These are phyloP conservation scores for Dalechampia spathulata DNA, from an alignment of 441 rosid genomes.

Conservation along the genomic window DNA sequence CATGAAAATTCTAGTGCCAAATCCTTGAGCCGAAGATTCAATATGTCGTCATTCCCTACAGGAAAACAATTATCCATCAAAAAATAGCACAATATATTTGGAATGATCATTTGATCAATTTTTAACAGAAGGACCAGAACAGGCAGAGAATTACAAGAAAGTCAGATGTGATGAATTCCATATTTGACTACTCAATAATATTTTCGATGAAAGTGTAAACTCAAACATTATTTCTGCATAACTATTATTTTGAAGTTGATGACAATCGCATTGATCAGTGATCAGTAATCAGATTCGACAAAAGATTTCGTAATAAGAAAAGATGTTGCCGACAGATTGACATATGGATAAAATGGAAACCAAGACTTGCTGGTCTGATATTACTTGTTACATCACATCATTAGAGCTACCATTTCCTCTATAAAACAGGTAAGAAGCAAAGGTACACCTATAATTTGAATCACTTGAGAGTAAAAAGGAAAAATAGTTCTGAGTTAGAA, in stretches of 20 bases:
- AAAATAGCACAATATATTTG: too few species aligned
- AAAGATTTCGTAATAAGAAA: background rate
- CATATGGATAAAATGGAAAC: background rate
- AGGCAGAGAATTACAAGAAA: too few species aligned
- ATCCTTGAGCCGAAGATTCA: slow-evolving; percentile 56
- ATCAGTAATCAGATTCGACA: background rate
- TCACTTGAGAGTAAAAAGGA: background rate
- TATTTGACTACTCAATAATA: too few species aligned
- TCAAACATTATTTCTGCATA: too few species aligned
- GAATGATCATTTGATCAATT: too few species aligned
- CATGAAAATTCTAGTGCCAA: slow-evolving; percentile 62
- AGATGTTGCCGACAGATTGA: background rate
- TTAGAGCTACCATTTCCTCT: background rate
- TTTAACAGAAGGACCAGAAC: too few species aligned
- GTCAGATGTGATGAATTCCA: too few species aligned
- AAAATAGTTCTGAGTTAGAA: background rate
- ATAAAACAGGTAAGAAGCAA: background rate
- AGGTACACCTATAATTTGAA: background rate
- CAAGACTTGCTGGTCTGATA: background rate
- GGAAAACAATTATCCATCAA: slow-evolving; percentile 10
- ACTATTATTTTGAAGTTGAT: too few species aligned
- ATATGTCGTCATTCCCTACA: slow-evolving; percentile 39
- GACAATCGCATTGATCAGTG: too few species aligned
- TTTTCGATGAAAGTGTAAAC: too few species aligned
- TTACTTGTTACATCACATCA: background rate